Evolutionary conservation across 805 yeast genomes (phyloP).

Genomic region (Saturnispora sekii): DNA sequence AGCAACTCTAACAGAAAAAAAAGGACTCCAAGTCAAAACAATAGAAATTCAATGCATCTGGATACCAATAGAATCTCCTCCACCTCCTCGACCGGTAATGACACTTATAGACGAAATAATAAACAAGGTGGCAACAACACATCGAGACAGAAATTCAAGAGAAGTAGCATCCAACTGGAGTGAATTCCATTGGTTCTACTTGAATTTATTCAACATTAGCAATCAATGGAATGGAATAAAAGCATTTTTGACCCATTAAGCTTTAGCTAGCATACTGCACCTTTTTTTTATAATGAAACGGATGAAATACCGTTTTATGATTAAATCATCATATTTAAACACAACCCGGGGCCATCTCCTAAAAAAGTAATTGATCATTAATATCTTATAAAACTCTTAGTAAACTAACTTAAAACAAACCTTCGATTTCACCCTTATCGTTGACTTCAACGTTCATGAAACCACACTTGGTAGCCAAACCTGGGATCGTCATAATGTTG

Average conservation of each 20-base stretch:
- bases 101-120: not conserved
- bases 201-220: too few relatives aligned
- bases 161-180: not conserved
- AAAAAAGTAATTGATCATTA: not conserved
- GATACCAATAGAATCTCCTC: not conserved
- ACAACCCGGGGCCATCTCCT: too few relatives aligned
- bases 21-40: not conserved
- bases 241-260: too few relatives aligned
- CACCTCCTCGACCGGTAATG: not conserved
- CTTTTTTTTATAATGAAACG: too few relatives aligned
- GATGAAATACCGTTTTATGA: too few relatives aligned
- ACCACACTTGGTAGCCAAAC: slow-evolving; percentile 91
- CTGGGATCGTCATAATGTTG: slow-evolving; percentile 95
- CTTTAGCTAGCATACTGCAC: too few relatives aligned
- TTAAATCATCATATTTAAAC: too few relatives aligned
- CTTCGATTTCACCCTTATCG: slow-evolving; percentile 85
- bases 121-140: not conserved
- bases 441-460: slow-evolving; percentile 95
- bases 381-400: not conserved
- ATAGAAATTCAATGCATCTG: slow-evolving; percentile 1
- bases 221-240: too few relatives aligned
- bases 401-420: slow-evolving; percentile 53
- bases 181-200: not conserved
- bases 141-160: not conserved
- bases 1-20: not conserved